Evolutionary conservation across 1,284 basidiomycete genomes (phyloP), one percentile per base, ranked within the genome.

Genomic region (Cutaneotrichosporon arboriforme): DNA sequence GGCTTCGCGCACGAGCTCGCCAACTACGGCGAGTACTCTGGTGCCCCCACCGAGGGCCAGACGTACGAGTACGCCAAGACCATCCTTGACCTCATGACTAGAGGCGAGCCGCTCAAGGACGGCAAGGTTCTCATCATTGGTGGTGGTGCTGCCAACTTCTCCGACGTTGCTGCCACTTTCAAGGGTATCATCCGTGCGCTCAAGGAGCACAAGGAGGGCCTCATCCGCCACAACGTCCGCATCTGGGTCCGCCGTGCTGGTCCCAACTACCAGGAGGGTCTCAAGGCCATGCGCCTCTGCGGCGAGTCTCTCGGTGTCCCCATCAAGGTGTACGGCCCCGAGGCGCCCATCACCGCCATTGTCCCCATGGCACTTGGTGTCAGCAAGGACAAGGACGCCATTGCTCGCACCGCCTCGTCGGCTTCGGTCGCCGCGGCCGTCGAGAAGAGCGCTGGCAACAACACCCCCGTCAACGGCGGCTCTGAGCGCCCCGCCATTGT

Each of bases 31-130:
- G 96, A 98, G 78, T 98, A 98, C 83, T 94, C 90, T 64, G 96
- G 96, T 75, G 96, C 96, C 12, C 96, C 96, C 43, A 92, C 91
- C 17, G 91, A 97, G 77, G 90, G 90, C 49, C 94, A 98, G 80
- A 98, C 94, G 2, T 98, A 94, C 78, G 94, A 98, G 78, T 98
- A 98, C 72, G 94, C 94, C 64, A 97, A 97, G 82, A 98, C 96
- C 33, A 93, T 98, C 73, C 85, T 98, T 67, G 93, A 97, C 77
- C 80, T 98, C 61, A 92, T 98, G 78, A 97, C 91, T 51, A 91
- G 94, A 57, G 90, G 90, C 49, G 78, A 80, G 43, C 86, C 89
- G 51, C 80, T 85, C 69, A 80, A 85, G 42, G 81, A 92, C 49
- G 94, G 94, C 79, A 98, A 98, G 80, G 84, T 98, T 71, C 88